Evolutionary conservation across 768 basidiomycete genomes (phyloP).

Genomic region (Tubosaeta sp.): DNA sequence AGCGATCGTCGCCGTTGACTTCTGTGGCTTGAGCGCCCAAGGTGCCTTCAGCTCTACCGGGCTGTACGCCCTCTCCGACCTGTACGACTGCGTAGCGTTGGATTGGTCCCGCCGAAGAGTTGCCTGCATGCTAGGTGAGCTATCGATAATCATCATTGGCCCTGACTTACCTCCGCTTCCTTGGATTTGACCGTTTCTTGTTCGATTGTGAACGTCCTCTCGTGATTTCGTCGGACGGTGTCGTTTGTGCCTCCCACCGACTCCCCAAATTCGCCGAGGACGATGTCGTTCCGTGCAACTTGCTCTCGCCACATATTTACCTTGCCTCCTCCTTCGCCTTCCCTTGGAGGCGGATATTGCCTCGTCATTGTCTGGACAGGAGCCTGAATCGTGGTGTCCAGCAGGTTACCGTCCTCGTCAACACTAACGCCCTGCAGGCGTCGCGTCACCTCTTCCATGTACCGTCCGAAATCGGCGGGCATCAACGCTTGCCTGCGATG

Average conservation of each 20-base stretch:
- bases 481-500: constrained; percentile 20
- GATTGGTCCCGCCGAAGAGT: constrained; percentile 22
- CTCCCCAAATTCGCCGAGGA: constrained; percentile 22
- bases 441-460: constrained; percentile 32
- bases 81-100: constrained; percentile 17
- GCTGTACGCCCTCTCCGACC: constrained; percentile 23
- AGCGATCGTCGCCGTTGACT: background rate
- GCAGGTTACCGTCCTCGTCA: constrained; percentile 27
- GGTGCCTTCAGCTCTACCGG: constrained; percentile 18
- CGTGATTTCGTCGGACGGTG: too few relatives aligned
- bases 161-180: too few relatives aligned
- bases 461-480: constrained; percentile 25
- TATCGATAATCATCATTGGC: background rate
- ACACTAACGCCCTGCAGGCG: constrained; percentile 33
- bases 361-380: constrained; percentile 2
- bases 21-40: constrained; percentile 6
- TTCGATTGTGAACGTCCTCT: too few relatives aligned
- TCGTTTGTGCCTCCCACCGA: too few relatives aligned
- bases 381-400: constrained; percentile 14
- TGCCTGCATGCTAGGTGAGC: constrained; percentile 8
- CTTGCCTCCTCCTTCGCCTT: constrained; percentile 26
- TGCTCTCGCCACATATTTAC: constrained; percentile 57
- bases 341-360: constrained; percentile 10
- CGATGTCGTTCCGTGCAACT: constrained; percentile 36
- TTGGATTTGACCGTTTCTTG: too few relatives aligned